Percentiles rank a stretch among this genome's conserved stretches.
Conservation (phyloP, 257 asterid genomes). For the Solanum microdontum region DNA sequence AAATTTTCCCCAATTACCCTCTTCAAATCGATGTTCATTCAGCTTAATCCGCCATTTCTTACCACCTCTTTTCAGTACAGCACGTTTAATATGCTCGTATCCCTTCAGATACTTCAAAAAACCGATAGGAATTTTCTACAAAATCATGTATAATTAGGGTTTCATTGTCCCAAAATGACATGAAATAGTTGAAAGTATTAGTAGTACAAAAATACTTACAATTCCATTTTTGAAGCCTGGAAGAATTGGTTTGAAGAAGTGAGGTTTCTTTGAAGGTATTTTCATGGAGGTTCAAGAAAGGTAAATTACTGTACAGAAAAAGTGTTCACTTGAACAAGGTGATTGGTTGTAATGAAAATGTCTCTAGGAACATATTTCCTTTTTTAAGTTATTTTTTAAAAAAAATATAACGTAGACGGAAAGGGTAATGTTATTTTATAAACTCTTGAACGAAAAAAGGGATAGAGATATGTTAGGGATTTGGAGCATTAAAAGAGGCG, state of each 20-base stretch:
- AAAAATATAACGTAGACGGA: not conserved
- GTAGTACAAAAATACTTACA: not conserved
- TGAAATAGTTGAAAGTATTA: not conserved
- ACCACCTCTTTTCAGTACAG: not conserved
- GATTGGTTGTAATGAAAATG: not conserved
- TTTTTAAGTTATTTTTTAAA: not conserved
- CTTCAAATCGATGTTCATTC: not conserved
- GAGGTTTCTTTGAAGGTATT: conserved; percentile 4
- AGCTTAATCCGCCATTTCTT: conserved; percentile 4
- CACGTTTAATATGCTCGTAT: not conserved
- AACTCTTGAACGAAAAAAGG: too few relatives aligned
- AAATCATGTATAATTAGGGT: not conserved
- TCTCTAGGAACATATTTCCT: not conserved
- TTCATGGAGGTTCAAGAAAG: not conserved
- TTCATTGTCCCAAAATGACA: not conserved
- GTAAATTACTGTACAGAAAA: not conserved
- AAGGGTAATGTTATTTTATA: not conserved
- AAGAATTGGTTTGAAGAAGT: conserved; percentile 5
- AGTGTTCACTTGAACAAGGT: too few relatives aligned
- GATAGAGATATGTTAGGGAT: not conserved
- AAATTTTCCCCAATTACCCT: conserved; percentile 2
- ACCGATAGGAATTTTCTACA: conserved; percentile 4
- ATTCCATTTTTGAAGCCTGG: conserved; percentile 11
- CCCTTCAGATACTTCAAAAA: conserved; percentile 3
- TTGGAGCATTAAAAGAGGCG: not conserved